Percentiles rank a stretch among this genome's conserved stretches.
These are phyloP conservation scores for Multifurca ochricompacta DNA, from an alignment of 768 basidiomycete genomes.

Conservation along the genomic window DNA sequence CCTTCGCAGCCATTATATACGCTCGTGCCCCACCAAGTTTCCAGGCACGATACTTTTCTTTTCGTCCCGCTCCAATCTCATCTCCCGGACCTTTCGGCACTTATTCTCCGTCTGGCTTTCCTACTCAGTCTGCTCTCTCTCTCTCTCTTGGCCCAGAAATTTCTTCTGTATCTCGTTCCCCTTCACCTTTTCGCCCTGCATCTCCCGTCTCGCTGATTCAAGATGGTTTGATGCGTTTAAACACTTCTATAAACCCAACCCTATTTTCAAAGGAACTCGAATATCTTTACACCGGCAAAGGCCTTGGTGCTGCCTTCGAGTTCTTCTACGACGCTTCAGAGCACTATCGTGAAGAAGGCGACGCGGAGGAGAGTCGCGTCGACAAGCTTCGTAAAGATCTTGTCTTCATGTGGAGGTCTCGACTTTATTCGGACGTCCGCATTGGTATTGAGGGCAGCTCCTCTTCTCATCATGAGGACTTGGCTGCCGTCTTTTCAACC, in stretches of 20 bases:
- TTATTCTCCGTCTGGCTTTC: slow-evolving; percentile 41
- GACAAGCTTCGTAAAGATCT: slow-evolving; percentile 90
- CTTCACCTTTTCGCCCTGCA: slow-evolving; percentile 35
- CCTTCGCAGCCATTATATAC: slow-evolving; percentile 73
- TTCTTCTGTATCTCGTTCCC: slow-evolving; percentile 35
- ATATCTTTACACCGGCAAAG: slow-evolving; percentile 90
- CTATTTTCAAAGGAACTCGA: slow-evolving; percentile 89
- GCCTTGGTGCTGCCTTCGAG: slow-evolving; percentile 80
- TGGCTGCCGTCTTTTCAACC: slow-evolving; percentile 80
- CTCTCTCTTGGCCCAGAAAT: slow-evolving; percentile 41
- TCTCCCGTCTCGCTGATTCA: slow-evolving; percentile 32
- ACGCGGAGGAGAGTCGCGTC: slow-evolving; percentile 49
- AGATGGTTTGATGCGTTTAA: slow-evolving; percentile 49
- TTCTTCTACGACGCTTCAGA: slow-evolving; percentile 68
- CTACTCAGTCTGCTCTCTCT: slow-evolving; percentile 53
- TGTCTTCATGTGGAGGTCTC: slow-evolving; percentile 94
- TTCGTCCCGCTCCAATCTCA: slow-evolving; percentile 48
- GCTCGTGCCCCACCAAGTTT: slow-evolving; percentile 90
- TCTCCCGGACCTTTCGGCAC: slow-evolving; percentile 36
- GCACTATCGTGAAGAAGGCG: slow-evolving; percentile 34
- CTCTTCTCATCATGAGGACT: slow-evolving; percentile 53
- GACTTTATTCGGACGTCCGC: slow-evolving; percentile 87
- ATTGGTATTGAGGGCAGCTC: slow-evolving; percentile 68
- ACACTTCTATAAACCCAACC: slow-evolving; percentile 62
- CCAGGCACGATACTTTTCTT: slow-evolving; percentile 82